These are phyloP conservation scores for Phytophthora cajani DNA, from an alignment of 352 stramenopile genomes.

Conservation along the genomic window DNA sequence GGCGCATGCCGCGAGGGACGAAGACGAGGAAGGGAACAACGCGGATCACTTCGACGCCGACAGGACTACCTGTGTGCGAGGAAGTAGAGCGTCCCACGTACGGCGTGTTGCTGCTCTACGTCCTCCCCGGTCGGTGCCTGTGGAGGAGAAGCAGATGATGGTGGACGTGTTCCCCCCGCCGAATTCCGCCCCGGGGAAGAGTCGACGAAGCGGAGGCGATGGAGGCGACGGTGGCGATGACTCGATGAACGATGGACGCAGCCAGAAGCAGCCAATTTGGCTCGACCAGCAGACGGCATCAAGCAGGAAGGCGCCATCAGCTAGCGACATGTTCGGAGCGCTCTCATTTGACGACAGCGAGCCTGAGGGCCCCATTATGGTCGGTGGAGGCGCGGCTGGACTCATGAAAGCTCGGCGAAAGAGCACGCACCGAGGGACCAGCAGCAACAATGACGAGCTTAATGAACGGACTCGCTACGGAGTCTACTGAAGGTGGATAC, in stretches of 20 bases:
- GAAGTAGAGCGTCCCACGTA: conserved; percentile 77
- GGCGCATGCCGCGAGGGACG: conserved; percentile 20
- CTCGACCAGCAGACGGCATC: conserved; percentile 40
- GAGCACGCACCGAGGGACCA: conserved; percentile 50
- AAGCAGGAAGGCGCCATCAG: conserved; percentile 29
- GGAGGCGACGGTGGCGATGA: conserved; percentile 25
- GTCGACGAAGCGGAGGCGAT: conserved; percentile 33
- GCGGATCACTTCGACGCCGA: conserved; percentile 64
- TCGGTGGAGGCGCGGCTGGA: conserved; percentile 62
- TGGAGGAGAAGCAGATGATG: conserved; percentile 66
- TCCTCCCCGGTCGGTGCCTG: conserved; percentile 66
- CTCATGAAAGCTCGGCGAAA: conserved; percentile 78
- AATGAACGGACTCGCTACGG: conserved; percentile 24
- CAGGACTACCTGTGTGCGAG: conserved; percentile 64
- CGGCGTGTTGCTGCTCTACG: conserved; percentile 72
- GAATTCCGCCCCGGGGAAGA: conserved; percentile 73
- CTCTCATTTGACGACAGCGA: conserved; percentile 42
- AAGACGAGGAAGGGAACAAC: conserved; percentile 54
- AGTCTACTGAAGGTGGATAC: conserved; percentile 17
- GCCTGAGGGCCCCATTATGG: conserved; percentile 33
- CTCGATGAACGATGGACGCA: conserved; percentile 46
- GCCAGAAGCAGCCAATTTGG: conserved; percentile 61
- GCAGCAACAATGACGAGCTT: conserved; percentile 50
- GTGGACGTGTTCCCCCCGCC: conserved; percentile 73
- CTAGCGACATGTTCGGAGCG: conserved; percentile 10